These are phyloP conservation scores for Neurospora discreta DNA, from an alignment of 495 filamentous ascomycete genomes.

Conservation along the genomic window DNA sequence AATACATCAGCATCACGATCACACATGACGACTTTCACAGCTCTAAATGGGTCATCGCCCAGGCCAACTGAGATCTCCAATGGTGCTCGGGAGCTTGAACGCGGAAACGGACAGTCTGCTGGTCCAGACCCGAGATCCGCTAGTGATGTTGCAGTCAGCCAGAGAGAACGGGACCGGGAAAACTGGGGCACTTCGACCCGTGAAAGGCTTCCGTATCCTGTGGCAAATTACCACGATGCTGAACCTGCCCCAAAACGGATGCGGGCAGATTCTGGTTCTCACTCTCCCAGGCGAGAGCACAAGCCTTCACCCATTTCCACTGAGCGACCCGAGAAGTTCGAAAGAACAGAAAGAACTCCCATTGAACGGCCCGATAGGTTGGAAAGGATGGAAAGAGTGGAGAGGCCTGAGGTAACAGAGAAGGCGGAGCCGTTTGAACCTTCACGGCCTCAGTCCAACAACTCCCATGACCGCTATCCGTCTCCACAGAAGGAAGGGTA, in stretches of 20 bases:
- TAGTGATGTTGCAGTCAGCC: slow-evolving; percentile 18
- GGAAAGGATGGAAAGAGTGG: not conserved
- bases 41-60: slow-evolving; percentile 37
- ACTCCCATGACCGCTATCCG: slow-evolving; percentile 32
- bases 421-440: slow-evolving; percentile 20
- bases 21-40: slow-evolving; percentile 37
- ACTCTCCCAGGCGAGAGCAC: slow-evolving; percentile 26
- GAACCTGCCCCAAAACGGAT: slow-evolving; percentile 44
- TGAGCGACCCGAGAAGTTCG: slow-evolving; percentile 5
- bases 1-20: slow-evolving; percentile 9
- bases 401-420: slow-evolving; percentile 1
- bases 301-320: slow-evolving; percentile 10
- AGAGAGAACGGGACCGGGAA: slow-evolving; percentile 16
- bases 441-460: slow-evolving; percentile 25
- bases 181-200: slow-evolving; percentile 20
- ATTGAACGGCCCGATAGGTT: slow-evolving; percentile 1
- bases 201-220: slow-evolving; percentile 27
- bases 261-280: slow-evolving; percentile 30
- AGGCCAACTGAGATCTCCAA: slow-evolving; percentile 25
- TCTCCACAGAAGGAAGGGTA: slow-evolving; percentile 27
- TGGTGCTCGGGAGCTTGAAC: slow-evolving; percentile 15
- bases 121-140: slow-evolving; percentile 21
- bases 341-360: slow-evolving; percentile 3
- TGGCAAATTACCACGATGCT: slow-evolving; percentile 24
- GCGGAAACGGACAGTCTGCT: slow-evolving; percentile 12